Percentiles rank a stretch among this genome's conserved stretches.
Conservation (phyloP, 345 rosid genomes). For the Pseudoturritis turrita region DNA sequence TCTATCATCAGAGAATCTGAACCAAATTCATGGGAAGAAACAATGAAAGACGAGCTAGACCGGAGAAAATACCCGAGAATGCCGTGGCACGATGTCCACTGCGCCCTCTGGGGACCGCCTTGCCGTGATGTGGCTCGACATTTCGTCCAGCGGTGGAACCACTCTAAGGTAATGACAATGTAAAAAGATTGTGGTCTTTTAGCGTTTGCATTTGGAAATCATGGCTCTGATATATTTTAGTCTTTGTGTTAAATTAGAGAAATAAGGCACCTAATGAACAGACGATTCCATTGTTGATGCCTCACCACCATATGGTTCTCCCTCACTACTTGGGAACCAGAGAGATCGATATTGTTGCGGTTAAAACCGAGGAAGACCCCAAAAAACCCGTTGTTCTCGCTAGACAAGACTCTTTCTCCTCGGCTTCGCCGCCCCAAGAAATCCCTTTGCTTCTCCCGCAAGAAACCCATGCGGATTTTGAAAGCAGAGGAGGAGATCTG, state of each 20-base stretch:
- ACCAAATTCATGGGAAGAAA: slow-evolving; percentile 96
- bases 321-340: slow-evolving; percentile 90
- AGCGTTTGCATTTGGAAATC: background rate
- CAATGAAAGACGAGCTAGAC: slow-evolving; percentile 75
- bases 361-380: slow-evolving; percentile 33
- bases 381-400: slow-evolving; percentile 30
- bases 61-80: slow-evolving; percentile 75
- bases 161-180: slow-evolving; percentile 63
- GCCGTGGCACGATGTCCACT: slow-evolving; percentile 99
- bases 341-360: slow-evolving; percentile 44
- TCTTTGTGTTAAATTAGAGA: slow-evolving; percentile 45
- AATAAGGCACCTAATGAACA: slow-evolving; percentile 84
- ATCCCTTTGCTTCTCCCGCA: slow-evolving; percentile 90
- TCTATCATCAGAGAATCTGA: slow-evolving; percentile 68
- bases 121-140: slow-evolving; percentile 90
- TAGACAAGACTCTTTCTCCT: slow-evolving; percentile 47
- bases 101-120: slow-evolving; percentile 97
- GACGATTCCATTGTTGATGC: slow-evolving; percentile 80
- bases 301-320: slow-evolving; percentile 93
- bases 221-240: background rate
- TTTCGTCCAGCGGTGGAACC: slow-evolving; percentile 96
- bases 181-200: background rate
- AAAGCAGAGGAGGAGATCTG: slow-evolving; percentile 16
- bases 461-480: slow-evolving; percentile 43
- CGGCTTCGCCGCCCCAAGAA: slow-evolving; percentile 53